Evolutionary conservation across 1,284 basidiomycete genomes (phyloP).

Genomic region (Austroboletus niveus): DNA sequence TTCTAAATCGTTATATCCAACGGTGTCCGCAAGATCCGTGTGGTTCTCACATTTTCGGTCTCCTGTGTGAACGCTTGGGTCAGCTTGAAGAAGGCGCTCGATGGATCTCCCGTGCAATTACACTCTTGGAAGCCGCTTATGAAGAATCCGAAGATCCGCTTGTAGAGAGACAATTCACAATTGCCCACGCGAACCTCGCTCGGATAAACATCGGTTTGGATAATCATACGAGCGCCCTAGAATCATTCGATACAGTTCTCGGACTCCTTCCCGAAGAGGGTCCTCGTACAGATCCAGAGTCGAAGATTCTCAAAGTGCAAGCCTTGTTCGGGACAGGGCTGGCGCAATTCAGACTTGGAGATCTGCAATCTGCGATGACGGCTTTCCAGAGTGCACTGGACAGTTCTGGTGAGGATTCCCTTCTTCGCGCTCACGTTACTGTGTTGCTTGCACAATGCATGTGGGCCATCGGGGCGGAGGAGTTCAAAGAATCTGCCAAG

Average conservation of each 20-base stretch:
- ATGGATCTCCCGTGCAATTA: slow-evolving; percentile 64
- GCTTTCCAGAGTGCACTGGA: slow-evolving; percentile 68
- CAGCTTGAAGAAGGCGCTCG: slow-evolving; percentile 62
- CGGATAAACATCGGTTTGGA: slow-evolving; percentile 66
- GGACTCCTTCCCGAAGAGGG: slow-evolving; percentile 60
- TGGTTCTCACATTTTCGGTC: slow-evolving; percentile 82
- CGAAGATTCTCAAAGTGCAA: slow-evolving; percentile 54
- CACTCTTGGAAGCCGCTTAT: slow-evolving; percentile 81
- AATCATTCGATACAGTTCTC: slow-evolving; percentile 71
- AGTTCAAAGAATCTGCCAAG: slow-evolving; percentile 76
- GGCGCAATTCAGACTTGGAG: slow-evolving; percentile 63
- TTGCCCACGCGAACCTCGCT: slow-evolving; percentile 83
- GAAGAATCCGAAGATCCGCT: slow-evolving; percentile 80
- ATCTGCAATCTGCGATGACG: slow-evolving; percentile 62
- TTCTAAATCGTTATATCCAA: slow-evolving; percentile 75
- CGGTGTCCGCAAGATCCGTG: slow-evolving; percentile 68
- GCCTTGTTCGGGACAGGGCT: slow-evolving; percentile 71
- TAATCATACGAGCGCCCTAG: slow-evolving; percentile 61
- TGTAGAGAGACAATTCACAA: slow-evolving; percentile 77
- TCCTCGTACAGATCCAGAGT: slow-evolving; percentile 22
- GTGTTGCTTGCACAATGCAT: slow-evolving; percentile 78
- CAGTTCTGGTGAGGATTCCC: slow-evolving; percentile 46
- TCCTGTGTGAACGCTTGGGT: slow-evolving; percentile 84
- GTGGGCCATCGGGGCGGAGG: slow-evolving; percentile 77
- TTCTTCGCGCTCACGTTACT: slow-evolving; percentile 65